A percentile compares a stretch with the other conserved stretches of the same genome.
Conservation (phyloP, 495 filamentous ascomycete species). For the Stereocaulon alpinum region DNA sequence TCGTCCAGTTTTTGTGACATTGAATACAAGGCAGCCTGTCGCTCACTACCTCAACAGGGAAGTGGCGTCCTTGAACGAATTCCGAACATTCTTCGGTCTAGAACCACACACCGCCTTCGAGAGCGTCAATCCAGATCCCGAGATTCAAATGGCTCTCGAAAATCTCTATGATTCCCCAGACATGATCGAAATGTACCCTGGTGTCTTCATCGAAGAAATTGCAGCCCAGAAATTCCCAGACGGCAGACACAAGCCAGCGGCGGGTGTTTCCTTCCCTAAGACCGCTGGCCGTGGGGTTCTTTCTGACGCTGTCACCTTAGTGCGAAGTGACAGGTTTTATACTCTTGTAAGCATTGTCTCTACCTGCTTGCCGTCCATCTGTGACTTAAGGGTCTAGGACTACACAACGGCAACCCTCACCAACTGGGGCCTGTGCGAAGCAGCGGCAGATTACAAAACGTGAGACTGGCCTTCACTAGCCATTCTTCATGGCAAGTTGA, state of each 20-base stretch:
- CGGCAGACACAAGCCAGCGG: background rate
- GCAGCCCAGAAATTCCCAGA: background rate
- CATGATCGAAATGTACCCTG: slow-evolving; percentile 36
- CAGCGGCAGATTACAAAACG: background rate
- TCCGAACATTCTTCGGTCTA: slow-evolving; percentile 32
- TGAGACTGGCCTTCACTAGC: background rate
- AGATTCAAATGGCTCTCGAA: slow-evolving; percentile 26
- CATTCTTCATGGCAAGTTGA: too few relatives aligned
- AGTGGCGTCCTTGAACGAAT: slow-evolving; percentile 30
- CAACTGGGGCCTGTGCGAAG: background rate
- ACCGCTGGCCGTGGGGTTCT: slow-evolving; percentile 29
- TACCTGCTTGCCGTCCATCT: background rate
- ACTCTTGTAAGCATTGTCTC: slow-evolving; percentile 13
- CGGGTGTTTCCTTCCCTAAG: slow-evolving; percentile 7
- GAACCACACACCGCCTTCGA: slow-evolving; percentile 29
- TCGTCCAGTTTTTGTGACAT: background rate
- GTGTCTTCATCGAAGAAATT: slow-evolving; percentile 29
- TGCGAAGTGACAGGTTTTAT: slow-evolving; percentile 22
- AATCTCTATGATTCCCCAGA: slow-evolving; percentile 34
- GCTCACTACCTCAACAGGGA: slow-evolving; percentile 19
- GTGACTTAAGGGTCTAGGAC: background rate
- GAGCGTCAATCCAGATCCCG: slow-evolving; percentile 30
- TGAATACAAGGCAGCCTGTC: background rate
- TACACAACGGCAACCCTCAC: slow-evolving; percentile 1
- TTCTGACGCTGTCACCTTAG: slow-evolving; percentile 21